Percentiles rank a stretch among this genome's conserved stretches.
phyloP scores from a whole-genome alignment of 495 filamentous ascomycete species.

The Annulohypoxylon moriforme region DNA sequence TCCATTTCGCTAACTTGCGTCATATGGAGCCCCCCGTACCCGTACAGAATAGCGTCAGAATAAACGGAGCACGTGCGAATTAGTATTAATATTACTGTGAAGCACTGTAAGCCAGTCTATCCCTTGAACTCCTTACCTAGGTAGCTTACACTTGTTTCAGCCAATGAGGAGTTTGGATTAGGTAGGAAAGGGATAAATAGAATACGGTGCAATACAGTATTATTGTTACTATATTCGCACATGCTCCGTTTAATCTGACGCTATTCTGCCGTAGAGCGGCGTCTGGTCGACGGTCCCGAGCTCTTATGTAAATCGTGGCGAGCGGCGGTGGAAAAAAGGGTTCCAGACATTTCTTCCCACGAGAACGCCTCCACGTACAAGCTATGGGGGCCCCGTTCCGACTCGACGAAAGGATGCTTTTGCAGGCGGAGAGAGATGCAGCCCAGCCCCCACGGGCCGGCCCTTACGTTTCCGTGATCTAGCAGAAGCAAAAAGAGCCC shows the following conservation, averaged over 20 bases:
- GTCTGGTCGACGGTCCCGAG: slow-evolving; percentile 2
- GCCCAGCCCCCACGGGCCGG: neutral
- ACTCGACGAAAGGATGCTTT: neutral
- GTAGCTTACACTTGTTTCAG: too few relatives aligned
- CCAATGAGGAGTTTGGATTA: too few relatives aligned
- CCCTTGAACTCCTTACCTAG: too few relatives aligned
- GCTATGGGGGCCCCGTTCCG: too few relatives aligned
- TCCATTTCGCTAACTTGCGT: slow-evolving; percentile 21
- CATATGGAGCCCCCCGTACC: neutral
- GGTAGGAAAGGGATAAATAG: too few relatives aligned
- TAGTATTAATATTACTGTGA: too few relatives aligned
- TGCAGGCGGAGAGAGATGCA: neutral
- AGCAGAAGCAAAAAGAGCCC: neutral
- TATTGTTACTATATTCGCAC: too few relatives aligned
- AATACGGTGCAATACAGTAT: too few relatives aligned
- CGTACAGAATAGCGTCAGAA: too few relatives aligned
- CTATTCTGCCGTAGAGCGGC: slow-evolving; percentile 2
- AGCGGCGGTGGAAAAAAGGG: neutral
- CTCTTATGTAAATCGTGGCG: neutral
- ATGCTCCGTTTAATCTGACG: too few relatives aligned
- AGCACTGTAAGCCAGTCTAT: too few relatives aligned
- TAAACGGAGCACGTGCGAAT: too few relatives aligned
- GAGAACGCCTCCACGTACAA: neutral
- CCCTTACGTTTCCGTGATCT: slow-evolving; percentile 6
- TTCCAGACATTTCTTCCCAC: neutral